These are phyloP conservation scores for Penicillium desertorum DNA, from an alignment of 495 filamentous ascomycete species.

Conservation along the genomic window DNA sequence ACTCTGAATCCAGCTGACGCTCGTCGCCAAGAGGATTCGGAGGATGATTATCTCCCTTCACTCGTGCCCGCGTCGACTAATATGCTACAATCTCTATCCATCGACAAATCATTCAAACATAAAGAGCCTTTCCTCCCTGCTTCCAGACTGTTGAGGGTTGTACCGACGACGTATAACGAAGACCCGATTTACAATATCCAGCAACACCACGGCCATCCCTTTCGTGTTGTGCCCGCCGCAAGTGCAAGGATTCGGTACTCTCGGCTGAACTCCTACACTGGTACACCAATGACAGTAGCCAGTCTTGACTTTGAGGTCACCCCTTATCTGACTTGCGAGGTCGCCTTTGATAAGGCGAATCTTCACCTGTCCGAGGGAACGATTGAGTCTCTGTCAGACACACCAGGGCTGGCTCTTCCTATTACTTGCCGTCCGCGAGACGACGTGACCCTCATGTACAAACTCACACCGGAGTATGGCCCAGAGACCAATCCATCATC, in stretches of 20 bases:
- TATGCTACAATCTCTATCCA: constrained; percentile 72
- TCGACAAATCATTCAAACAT: constrained; percentile 65
- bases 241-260: constrained; percentile 83
- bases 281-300: constrained; percentile 69
- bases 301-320: constrained; percentile 87
- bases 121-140: constrained; percentile 75
- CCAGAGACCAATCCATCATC: constrained; percentile 49
- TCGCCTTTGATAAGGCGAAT: constrained; percentile 65
- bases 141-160: constrained; percentile 72
- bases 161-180: constrained; percentile 60
- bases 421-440: constrained; percentile 74
- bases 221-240: constrained; percentile 76
- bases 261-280: constrained; percentile 61
- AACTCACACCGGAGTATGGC: constrained; percentile 64
- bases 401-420: constrained; percentile 59
- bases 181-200: constrained; percentile 63
- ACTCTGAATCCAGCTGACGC: constrained; percentile 58
- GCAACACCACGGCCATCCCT: constrained; percentile 59
- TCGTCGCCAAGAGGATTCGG: constrained; percentile 45
- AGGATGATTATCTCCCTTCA: constrained; percentile 75
- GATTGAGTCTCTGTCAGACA: constrained; percentile 64
- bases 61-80: constrained; percentile 75
- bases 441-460: constrained; percentile 82
- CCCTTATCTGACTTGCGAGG: constrained; percentile 72
- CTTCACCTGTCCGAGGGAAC: constrained; percentile 64